These are phyloP conservation scores for Skeletonema costatum DNA, from an alignment of 108 stramenopile genomes.

Conservation along the genomic window DNA sequence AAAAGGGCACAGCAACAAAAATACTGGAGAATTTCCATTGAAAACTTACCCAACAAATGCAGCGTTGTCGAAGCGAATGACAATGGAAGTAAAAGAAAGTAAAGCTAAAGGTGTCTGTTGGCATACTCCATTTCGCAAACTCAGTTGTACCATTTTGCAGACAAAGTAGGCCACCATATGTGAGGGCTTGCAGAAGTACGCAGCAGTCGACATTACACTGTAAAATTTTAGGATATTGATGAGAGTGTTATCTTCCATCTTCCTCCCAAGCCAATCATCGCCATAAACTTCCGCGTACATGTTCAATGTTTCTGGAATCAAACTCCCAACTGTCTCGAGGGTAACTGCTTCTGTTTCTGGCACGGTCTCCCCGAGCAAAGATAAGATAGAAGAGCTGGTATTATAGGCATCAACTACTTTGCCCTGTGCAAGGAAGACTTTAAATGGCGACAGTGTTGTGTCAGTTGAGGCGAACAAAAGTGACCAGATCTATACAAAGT, in stretches of 20 bases:
- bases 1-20: background rate
- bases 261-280: no score
- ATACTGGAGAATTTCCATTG: no score
- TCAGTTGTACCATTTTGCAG: background rate
- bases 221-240: background rate
- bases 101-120: no score
- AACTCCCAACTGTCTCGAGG: no score
- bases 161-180: background rate
- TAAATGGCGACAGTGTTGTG: background rate
- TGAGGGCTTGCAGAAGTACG: background rate
- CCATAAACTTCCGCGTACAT: no score
- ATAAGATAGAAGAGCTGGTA: background rate
- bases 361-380: background rate
- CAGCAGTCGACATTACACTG: background rate
- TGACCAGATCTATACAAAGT: background rate
- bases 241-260: no score
- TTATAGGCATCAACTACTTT: background rate
- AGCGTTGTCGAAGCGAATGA: no score
- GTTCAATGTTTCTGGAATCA: no score
- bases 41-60: no score
- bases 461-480: background rate
- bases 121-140: no score
- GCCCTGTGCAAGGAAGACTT: background rate
- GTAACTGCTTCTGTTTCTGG: background rate
- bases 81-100: no score